phyloP scores from a whole-genome alignment of 2,329 filamentous ascomycete genomes.

The Epicoccum nigrum region DNA sequence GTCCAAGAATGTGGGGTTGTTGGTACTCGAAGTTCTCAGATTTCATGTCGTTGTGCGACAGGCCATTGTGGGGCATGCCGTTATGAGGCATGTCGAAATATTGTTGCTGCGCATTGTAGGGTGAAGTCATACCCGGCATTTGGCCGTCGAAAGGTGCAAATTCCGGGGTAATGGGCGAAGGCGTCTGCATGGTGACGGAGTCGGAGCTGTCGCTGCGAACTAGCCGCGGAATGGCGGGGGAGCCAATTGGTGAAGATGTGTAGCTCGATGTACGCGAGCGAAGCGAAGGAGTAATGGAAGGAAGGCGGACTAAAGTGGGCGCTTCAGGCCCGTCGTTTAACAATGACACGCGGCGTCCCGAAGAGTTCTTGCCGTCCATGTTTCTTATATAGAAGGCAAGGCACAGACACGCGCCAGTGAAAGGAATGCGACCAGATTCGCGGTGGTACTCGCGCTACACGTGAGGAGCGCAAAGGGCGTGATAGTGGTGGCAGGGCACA shows the following conservation, averaged over 20 bases:
- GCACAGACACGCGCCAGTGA: slow-evolving; percentile 38
- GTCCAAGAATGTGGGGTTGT: slow-evolving; percentile 29
- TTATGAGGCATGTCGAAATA: slow-evolving; percentile 32
- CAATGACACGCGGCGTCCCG: slow-evolving; percentile 57
- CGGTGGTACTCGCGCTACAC: slow-evolving; percentile 24
- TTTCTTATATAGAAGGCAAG: slow-evolving; percentile 30
- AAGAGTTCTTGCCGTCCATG: slow-evolving; percentile 60
- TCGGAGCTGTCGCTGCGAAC: slow-evolving; percentile 56
- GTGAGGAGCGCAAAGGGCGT: slow-evolving; percentile 23
- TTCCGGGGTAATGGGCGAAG: slow-evolving; percentile 56
- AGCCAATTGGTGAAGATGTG: slow-evolving; percentile 54
- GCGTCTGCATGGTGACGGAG: slow-evolving; percentile 51
- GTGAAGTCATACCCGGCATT: slow-evolving; percentile 31
- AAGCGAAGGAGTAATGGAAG: slow-evolving; percentile 45
- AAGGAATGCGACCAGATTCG: slow-evolving; percentile 35
- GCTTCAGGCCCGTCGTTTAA: slow-evolving; percentile 54
- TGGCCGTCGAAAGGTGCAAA: slow-evolving; percentile 37
- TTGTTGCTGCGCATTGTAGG: slow-evolving; percentile 34
- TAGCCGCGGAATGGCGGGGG: slow-evolving; percentile 55
- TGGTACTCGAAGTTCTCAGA: slow-evolving; percentile 32
- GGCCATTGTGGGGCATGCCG: slow-evolving; percentile 16
- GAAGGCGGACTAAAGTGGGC: slow-evolving; percentile 41
- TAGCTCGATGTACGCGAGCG: slow-evolving; percentile 52
- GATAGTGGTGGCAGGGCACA: slow-evolving; percentile 4
- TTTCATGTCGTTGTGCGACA: slow-evolving; percentile 5